A percentile compares a stretch with the other conserved stretches of the same genome.
Conservation (phyloP, 257 asterid genomes). For the Voacanga thouarsii region DNA sequence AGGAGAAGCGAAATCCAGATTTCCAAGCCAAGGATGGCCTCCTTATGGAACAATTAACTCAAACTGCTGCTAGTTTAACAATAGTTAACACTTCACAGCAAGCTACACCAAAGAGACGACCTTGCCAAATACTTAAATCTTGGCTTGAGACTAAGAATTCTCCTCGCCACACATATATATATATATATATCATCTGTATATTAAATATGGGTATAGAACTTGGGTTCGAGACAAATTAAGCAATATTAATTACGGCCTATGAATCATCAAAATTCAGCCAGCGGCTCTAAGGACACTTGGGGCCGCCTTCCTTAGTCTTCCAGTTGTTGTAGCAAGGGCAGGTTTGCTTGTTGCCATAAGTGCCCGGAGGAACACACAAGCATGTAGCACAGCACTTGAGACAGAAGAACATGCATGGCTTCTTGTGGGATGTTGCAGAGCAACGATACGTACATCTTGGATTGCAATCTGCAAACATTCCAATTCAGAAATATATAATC, state of each 20-base stretch:
- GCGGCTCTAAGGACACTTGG: constrained; percentile 32
- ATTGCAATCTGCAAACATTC: constrained; percentile 25
- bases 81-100: too few species aligned
- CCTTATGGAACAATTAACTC: too few species aligned
- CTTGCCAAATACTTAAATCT: constrained; percentile 9
- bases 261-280: neutral
- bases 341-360: constrained; percentile 34
- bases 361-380: constrained; percentile 38
- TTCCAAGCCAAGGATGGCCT: too few species aligned
- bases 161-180: neutral
- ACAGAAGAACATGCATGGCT: constrained; percentile 43
- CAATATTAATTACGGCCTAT: neutral
- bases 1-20: too few species aligned
- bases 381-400: constrained; percentile 39
- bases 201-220: too few species aligned
- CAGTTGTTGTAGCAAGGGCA: constrained; percentile 44
- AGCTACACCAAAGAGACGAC: too few species aligned
- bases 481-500: neutral
- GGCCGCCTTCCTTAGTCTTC: constrained; percentile 39
- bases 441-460: constrained; percentile 39
- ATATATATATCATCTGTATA: too few species aligned
- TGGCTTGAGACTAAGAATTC: neutral
- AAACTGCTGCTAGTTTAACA: too few species aligned
- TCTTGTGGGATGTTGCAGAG: constrained; percentile 45
- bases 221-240: too few species aligned